A percentile compares a stretch with the other conserved stretches of the same genome.
phyloP scores from a whole-genome alignment of 768 basidiomycete species.

The Tylopilus intermedius region DNA sequence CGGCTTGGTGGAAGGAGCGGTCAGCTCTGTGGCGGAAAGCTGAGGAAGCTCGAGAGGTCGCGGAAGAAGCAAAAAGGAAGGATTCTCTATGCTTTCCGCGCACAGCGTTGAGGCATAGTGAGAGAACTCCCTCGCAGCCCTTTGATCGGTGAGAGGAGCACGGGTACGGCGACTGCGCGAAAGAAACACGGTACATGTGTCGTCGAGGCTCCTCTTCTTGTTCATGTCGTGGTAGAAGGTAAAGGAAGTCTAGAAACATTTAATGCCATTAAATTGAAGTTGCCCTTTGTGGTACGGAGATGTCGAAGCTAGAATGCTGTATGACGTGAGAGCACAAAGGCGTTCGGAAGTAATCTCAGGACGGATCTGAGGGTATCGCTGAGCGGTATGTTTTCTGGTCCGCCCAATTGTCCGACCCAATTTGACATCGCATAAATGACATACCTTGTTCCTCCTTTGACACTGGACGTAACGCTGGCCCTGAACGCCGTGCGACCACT shows the following conservation, averaged over 20 bases:
- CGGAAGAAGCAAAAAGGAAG: conserved; percentile 9
- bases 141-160: conserved; percentile 7
- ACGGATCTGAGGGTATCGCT: conserved; percentile 15
- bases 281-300: conserved; percentile 19
- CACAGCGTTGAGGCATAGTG: conserved; percentile 3
- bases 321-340: conserved; percentile 22
- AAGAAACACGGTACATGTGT: conserved; percentile 27
- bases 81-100: conserved; percentile 6
- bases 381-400: conserved; percentile 17
- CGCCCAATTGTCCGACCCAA: conserved; percentile 25
- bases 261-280: conserved; percentile 5
- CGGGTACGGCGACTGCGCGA: conserved; percentile 17
- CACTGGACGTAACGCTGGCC: not conserved
- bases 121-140: conserved; percentile 9
- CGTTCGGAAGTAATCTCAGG: conserved; percentile 3
- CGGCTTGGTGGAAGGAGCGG: conserved; percentile 5
- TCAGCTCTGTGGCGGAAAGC: not conserved
- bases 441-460: not conserved
- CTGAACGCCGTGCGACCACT: not conserved
- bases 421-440: conserved; percentile 13
- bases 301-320: conserved; percentile 10
- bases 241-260: conserved; percentile 5
- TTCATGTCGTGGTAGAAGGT: conserved; percentile 22
- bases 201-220: conserved; percentile 28
- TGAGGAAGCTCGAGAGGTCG: conserved; percentile 6